phyloP scores from a whole-genome alignment of 176 grass and related monocot genomes.

The Triticum turgidum region DNA sequence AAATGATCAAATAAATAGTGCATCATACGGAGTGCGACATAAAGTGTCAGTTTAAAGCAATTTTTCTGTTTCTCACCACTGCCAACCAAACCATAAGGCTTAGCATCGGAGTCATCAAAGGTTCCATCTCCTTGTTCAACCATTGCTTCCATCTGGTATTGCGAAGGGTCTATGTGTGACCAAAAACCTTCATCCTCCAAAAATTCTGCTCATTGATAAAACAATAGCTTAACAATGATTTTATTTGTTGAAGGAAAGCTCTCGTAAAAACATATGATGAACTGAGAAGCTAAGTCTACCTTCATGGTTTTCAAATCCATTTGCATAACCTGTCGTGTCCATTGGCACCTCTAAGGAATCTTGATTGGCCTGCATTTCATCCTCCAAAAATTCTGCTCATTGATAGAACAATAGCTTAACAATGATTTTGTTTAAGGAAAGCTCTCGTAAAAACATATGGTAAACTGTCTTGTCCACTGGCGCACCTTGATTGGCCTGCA shows the following conservation, averaged over 20 bases:
- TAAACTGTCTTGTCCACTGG: conserved; percentile 2
- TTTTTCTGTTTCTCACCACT: conserved; percentile 25
- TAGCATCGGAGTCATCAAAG: conserved; percentile 22
- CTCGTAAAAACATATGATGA: neutral
- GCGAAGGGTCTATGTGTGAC: conserved; percentile 25
- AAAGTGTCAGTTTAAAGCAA: neutral
- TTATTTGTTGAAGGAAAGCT: neutral
- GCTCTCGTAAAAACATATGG: neutral
- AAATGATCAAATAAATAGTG: neutral
- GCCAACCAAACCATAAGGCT: conserved; percentile 6
- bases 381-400: conserved; percentile 22
- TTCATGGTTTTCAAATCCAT: conserved; percentile 39
- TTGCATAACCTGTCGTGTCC: conserved; percentile 16
- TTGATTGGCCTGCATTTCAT: conserved; percentile 42
- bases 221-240: neutral
- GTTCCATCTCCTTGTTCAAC: conserved; percentile 27
- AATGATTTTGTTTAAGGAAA: neutral
- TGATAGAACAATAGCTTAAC: conserved; percentile 5
- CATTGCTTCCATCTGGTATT: conserved; percentile 38
- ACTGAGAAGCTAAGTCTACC: conserved; percentile 32
- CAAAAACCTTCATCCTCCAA: conserved; percentile 28
- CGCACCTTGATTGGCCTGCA: conserved; percentile 41
- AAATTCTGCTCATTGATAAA: conserved; percentile 22
- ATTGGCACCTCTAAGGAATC: conserved; percentile 24
- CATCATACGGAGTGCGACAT: neutral